Evolutionary conservation across 2,329 filamentous ascomycete genomes (phyloP).

Genomic region (Fonsecaea monophora): DNA sequence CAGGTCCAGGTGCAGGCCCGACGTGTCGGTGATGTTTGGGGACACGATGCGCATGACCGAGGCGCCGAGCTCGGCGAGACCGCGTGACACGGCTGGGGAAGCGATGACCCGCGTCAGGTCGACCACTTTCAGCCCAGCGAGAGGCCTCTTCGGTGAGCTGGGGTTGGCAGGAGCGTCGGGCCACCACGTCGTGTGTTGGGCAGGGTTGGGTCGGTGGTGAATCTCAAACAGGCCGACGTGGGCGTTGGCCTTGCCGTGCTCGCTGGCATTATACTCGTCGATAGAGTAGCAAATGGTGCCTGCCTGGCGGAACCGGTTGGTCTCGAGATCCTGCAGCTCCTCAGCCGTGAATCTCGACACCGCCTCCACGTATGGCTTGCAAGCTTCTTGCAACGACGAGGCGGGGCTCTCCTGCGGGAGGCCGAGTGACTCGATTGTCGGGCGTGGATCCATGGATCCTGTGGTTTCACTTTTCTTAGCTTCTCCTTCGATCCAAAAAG

Average conservation of each 20-base stretch:
- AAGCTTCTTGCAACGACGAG: conserved; percentile 42
- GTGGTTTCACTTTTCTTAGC: too few relatives aligned
- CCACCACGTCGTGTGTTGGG: conserved; percentile 29
- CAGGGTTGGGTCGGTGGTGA: conserved; percentile 27
- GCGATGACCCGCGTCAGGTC: conserved; percentile 56
- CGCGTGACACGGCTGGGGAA: conserved; percentile 50
- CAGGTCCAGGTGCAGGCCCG: conserved; percentile 73
- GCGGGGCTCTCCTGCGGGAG: conserved; percentile 44
- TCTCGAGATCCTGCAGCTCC: conserved; percentile 44
- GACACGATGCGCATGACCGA: conserved; percentile 56
- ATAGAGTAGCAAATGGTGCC: conserved; percentile 49
- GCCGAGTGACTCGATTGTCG: conserved; percentile 48
- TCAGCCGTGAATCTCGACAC: conserved; percentile 44
- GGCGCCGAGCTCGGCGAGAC: conserved; percentile 53
- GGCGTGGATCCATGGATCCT: conserved; percentile 47
- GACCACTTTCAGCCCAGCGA: conserved; percentile 58
- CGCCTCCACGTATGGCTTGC: conserved; percentile 45
- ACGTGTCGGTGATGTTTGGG: conserved; percentile 48
- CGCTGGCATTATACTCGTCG: conserved; percentile 47
- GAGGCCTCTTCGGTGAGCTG: conserved; percentile 45
- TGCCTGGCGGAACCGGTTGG: conserved; percentile 49
- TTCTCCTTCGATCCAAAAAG: too few relatives aligned
- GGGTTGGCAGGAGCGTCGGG: conserved; percentile 28
- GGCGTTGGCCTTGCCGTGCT: conserved; percentile 52
- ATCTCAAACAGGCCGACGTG: conserved; percentile 52